Evolutionary conservation across 2,329 filamentous ascomycete genomes (phyloP).

Genomic region (Venturia oleaginea): DNA sequence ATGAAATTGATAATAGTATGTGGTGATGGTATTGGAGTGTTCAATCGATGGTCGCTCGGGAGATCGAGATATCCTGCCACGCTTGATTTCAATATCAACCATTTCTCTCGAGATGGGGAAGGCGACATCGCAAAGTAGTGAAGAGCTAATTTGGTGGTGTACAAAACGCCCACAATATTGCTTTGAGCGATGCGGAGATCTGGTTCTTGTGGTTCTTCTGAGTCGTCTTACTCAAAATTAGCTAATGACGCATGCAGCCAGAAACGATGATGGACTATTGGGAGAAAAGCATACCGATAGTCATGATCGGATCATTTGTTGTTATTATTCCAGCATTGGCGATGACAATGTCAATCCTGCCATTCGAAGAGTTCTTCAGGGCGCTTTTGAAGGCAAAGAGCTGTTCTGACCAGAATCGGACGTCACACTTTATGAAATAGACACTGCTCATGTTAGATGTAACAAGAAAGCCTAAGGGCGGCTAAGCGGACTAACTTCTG

Average conservation of each 20-base stretch:
- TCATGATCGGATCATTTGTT: conserved; percentile 31
- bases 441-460: neutral
- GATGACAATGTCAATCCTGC: conserved; percentile 38
- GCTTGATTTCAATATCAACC: conserved; percentile 13
- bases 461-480: neutral
- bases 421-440: conserved; percentile 34
- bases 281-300: conserved; percentile 22
- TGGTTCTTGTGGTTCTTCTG: conserved; percentile 23
- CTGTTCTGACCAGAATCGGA: conserved; percentile 36
- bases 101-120: neutral
- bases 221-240: conserved; percentile 18
- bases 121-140: conserved; percentile 32
- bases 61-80: conserved; percentile 12
- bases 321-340: conserved; percentile 41
- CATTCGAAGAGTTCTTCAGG: conserved; percentile 26
- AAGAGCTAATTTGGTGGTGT: conserved; percentile 39
- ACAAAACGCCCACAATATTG: conserved; percentile 34
- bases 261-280: neutral
- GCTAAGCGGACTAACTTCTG: conserved; percentile 1
- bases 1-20: too few relatives aligned
- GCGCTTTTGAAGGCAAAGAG: conserved; percentile 34
- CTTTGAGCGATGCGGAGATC: conserved; percentile 34
- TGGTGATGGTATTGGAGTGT: too few relatives aligned
- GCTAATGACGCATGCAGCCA: conserved; percentile 13
- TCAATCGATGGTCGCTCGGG: too few relatives aligned